A percentile compares a stretch with the other conserved stretches of the same genome.
phyloP scores from a whole-genome alignment of 78 protist genomes.

The Chrysochromulina parva region DNA sequence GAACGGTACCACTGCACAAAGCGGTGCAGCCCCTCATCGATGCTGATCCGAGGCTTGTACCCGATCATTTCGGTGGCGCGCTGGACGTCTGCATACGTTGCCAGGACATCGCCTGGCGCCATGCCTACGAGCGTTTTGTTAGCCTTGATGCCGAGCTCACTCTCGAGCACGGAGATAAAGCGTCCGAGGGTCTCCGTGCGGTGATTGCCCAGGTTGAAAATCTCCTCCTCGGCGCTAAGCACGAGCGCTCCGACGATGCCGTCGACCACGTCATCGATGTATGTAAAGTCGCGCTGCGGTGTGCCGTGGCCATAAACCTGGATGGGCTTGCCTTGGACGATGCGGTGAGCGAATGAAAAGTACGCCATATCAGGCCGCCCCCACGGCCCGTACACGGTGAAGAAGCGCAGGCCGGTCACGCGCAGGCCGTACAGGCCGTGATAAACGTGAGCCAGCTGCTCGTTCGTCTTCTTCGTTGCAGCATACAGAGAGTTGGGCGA shows the following conservation, averaged over 20 bases:
- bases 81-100: too few relatives aligned
- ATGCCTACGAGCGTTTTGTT: too few relatives aligned
- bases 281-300: constrained; percentile 57
- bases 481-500: constrained; percentile 49
- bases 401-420: constrained; percentile 57
- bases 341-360: constrained; percentile 22
- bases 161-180: too few relatives aligned
- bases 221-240: background rate
- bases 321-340: constrained; percentile 3
- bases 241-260: constrained; percentile 43
- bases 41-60: background rate
- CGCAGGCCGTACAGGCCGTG: constrained; percentile 42
- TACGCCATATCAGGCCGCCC: constrained; percentile 69
- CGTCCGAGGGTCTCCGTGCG: too few relatives aligned
- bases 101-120: too few relatives aligned
- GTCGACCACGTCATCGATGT: constrained; percentile 48
- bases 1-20: background rate
- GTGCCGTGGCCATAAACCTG: background rate
- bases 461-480: constrained; percentile 54
- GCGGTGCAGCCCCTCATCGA: background rate
- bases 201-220: constrained; percentile 60
- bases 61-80: background rate
- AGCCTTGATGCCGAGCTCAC: too few relatives aligned
- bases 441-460: constrained; percentile 28
- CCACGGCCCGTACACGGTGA: constrained; percentile 76